Base-by-base conservation (phyloP, 106 monocot species). In the Narthecium ossifragum region DNA sequence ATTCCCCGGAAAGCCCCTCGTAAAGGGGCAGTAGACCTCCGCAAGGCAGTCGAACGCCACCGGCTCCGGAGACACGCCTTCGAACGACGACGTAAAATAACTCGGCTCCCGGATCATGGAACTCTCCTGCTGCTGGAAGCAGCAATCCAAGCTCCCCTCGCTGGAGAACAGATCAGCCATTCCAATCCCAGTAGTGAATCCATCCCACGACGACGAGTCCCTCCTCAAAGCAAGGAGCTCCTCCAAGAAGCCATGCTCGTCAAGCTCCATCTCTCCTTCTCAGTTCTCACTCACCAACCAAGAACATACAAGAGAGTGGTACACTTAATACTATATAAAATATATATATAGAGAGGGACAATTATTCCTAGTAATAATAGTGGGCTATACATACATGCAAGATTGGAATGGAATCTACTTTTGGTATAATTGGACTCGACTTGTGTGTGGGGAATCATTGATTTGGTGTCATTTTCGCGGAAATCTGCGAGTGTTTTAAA, bases 241-340 rank as follows among this genome's bases (percentile, higher is more conserved):
- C 50, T 96, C 90, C 54, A 96, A 51, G 70, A 96, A 96, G 8
- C 75, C 73, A 61, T 86, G 83, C 46, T 90, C 94, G 43, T 96
- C 90, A 8, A 96, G 63, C 80, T 96, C 94, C 90, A 90, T 90
- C 38, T 29, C 46, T 31, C 53, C 12, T 24, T 43, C 26, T 37
- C n/a, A n/a, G n/a, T n/a, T n/a, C n/a, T n/a, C n/a, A n/a, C n/a
- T n/a, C n/a, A n/a, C n/a, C n/a, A n/a, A n/a, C n/a, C n/a, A n/a
- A n/a, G n/a, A n/a, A n/a, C n/a, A n/a, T n/a, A n/a, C n/a, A n/a
- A n/a, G n/a, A n/a, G n/a, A n/a, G n/a, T n/a, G n/a, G n/a, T n/a
- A n/a, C n/a, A n/a, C n/a, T n/a, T n/a, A n/a, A n/a, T n/a, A n/a
- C n/a, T n/a, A n/a, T n/a, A n/a, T n/a, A n/a, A n/a, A n/a, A n/a